Evolutionary conservation across 1,284 basidiomycete genomes (phyloP).

Genomic region (Caloboletus inedulis): DNA sequence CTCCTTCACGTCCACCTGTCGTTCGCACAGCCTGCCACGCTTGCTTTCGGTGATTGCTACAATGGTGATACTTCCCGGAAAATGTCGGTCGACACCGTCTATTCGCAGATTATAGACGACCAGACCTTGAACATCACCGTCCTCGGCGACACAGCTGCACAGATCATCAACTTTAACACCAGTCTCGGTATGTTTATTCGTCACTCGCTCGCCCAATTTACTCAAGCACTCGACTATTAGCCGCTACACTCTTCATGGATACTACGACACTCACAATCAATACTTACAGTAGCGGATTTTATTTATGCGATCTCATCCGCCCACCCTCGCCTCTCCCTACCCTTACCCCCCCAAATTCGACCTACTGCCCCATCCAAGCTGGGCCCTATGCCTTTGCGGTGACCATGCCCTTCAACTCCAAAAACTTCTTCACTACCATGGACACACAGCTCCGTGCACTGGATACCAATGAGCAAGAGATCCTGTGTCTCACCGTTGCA

Average conservation of each 20-base stretch:
- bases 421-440: conserved; percentile 79
- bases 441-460: conserved; percentile 84
- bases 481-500: conserved; percentile 78
- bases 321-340: conserved; percentile 66
- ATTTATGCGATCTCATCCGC: conserved; percentile 71
- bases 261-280: conserved; percentile 77
- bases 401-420: conserved; percentile 64
- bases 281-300: conserved; percentile 66
- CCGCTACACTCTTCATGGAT: conserved; percentile 83
- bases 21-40: conserved; percentile 47
- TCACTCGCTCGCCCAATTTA: conserved; percentile 3
- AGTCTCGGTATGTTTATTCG: conserved; percentile 51
- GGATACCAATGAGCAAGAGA: conserved; percentile 76
- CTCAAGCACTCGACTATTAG: conserved; percentile 1
- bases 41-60: conserved; percentile 61
- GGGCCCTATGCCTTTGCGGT: conserved; percentile 84
- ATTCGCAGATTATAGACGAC: conserved; percentile 65
- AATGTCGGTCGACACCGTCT: conserved; percentile 68
- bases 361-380: conserved; percentile 70
- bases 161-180: conserved; percentile 58
- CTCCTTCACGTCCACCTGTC: conserved; percentile 23
- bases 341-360: conserved; percentile 33
- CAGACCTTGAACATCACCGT: conserved; percentile 63
- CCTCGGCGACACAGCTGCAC: conserved; percentile 54
- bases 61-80: conserved; percentile 50